Evolutionary conservation across 176 grass and related monocot species (phyloP), one percentile per base, ranked within the genome.

Genomic region (Triticum turgidum): DNA sequence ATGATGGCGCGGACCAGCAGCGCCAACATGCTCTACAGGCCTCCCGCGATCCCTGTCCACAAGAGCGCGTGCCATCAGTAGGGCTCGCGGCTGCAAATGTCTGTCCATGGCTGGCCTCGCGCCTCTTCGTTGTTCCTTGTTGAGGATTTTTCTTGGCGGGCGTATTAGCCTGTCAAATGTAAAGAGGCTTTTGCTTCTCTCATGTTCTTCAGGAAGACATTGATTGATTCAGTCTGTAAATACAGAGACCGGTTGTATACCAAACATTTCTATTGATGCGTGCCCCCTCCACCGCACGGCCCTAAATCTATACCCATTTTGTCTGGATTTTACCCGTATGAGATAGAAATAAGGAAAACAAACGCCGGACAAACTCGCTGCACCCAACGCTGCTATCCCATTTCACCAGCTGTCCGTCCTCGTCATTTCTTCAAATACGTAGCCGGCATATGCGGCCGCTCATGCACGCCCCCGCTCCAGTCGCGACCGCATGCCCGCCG

Each of bases 11-110:
- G 92, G 39, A 89, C 64, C 29, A 86, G 5, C 75, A 38, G 58
- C 82, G 76, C 69, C 7, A 92, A 18, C 84, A 80, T 94, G 81
- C 51, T 82, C 22, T 92, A 87, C 56, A 90, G 89, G 87, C 82
- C 91, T 51, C 94, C 85, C 8, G 5, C 87, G 29, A 89, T 97
- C 71, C 92, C 87, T 80, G 62, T 97, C 30, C 85, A 92, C 79
- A 97, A 90, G 49, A 90, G 69, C 34, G 84, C 76, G 54, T 92
- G 74, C 71, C 80, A 76, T 79, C 92, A 94, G 86, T 88, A 87
- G 82, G 39, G 37, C 10, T 79, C 67, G 76, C 1, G 11, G 47
- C 7, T 38, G 41, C 0, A 49, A 33, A 70, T 88, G 37, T 38
- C 61, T 69, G 39, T 47, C 67, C 71, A 51, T 14, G 24, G 73